Percentiles rank a stretch among this genome's conserved stretches.
Evolutionary conservation across 805 yeast genomes (phyloP).

Genomic region (Hanseniaspora lachancei): DNA sequence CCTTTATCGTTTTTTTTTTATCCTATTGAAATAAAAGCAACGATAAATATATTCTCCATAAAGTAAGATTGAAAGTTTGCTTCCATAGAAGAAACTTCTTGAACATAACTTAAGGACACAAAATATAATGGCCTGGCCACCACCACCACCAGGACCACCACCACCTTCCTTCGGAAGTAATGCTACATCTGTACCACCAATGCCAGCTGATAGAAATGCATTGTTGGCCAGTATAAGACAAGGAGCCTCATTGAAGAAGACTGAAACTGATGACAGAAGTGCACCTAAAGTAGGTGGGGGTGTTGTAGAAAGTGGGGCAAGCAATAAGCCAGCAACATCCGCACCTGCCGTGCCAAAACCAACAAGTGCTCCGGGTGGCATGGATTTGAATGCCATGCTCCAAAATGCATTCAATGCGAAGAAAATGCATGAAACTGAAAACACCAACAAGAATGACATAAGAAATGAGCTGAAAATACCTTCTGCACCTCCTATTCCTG

Average conservation of each 20-base stretch:
- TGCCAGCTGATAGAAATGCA: constrained; percentile 33
- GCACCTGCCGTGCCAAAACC: constrained; percentile 22
- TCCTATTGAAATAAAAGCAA: too few species aligned
- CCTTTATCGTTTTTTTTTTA: too few species aligned
- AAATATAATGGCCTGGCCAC: constrained; percentile 36
- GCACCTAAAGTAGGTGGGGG: constrained; percentile 40
- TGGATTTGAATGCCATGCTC: constrained; percentile 23
- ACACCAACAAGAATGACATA: constrained; percentile 21
- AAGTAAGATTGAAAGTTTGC: not conserved
- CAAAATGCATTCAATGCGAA: not conserved
- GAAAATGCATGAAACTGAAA: constrained; percentile 15
- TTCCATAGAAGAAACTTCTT: not conserved
- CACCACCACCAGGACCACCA: constrained; percentile 52
- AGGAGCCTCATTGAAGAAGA: constrained; percentile 47
- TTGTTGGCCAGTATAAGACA: constrained; percentile 74
- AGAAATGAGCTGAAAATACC: constrained; percentile 25
- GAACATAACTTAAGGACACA: not conserved
- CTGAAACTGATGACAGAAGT: constrained; percentile 55
- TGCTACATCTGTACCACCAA: constrained; percentile 24
- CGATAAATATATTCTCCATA: too few species aligned
- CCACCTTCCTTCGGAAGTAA: constrained; percentile 29
- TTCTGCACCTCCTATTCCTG: constrained; percentile 15
- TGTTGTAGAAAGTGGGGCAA: constrained; percentile 15
- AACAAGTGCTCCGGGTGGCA: constrained; percentile 12
- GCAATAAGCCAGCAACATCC: constrained; percentile 1